These are phyloP conservation scores for Ammopiptanthus mongolicus DNA, from an alignment of 306 rosid species.

Conservation along the genomic window DNA sequence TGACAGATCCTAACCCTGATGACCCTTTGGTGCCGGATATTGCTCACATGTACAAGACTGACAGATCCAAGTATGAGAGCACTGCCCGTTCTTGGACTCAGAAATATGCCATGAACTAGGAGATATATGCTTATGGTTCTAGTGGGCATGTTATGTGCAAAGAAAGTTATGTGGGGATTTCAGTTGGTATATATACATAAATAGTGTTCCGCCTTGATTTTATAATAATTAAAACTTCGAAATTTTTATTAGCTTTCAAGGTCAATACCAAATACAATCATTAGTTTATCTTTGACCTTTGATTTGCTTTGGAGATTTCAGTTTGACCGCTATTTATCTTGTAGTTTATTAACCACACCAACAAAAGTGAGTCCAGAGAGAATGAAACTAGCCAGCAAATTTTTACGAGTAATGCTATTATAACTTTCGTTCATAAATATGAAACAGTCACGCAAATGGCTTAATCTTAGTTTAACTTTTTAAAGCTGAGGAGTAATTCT, in stretches of 20 bases:
- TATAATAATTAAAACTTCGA: slow-evolving; percentile 17
- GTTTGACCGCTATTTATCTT: background rate
- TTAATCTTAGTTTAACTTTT: no score
- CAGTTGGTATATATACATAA: slow-evolving; percentile 7
- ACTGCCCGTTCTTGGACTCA: slow-evolving; percentile 62
- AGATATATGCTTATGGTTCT: background rate
- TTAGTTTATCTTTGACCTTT: background rate
- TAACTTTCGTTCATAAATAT: no score
- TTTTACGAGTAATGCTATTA: no score
- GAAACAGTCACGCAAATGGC: no score
- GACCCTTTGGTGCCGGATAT: slow-evolving; percentile 59
- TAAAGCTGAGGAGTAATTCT: no score
- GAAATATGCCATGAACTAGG: slow-evolving; percentile 47
- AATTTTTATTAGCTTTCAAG: background rate
- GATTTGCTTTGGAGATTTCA: background rate
- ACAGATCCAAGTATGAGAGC: slow-evolving; percentile 42
- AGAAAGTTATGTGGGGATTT: background rate
- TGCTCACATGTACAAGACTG: slow-evolving; percentile 52
- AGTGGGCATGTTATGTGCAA: background rate
- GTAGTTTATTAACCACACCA: background rate
- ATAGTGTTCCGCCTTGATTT: slow-evolving; percentile 3
- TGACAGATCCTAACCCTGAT: slow-evolving; percentile 56
- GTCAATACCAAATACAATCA: background rate
- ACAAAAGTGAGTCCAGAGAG: background rate
- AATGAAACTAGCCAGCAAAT: no score